Conservation (phyloP, 176 grass and related monocot species). For the Melocanna baccifera region DNA sequence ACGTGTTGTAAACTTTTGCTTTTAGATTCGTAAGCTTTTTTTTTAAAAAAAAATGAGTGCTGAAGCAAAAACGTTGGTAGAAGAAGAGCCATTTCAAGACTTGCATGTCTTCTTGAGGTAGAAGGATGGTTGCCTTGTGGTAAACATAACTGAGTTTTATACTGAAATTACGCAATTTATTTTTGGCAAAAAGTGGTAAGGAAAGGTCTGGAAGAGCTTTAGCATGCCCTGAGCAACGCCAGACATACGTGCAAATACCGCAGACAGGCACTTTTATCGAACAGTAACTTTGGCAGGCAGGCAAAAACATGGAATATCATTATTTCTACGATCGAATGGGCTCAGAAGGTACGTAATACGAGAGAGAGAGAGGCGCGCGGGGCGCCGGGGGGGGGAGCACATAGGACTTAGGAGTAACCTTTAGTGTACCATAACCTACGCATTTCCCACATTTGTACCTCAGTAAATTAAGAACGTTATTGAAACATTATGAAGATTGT, state of each 20-base stretch:
- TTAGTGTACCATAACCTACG: background rate
- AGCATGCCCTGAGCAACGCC: background rate
- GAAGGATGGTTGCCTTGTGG: background rate
- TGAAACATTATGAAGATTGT: too few species aligned
- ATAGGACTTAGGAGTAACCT: too few species aligned
- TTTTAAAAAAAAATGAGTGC: too few species aligned
- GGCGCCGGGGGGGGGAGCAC: too few species aligned
- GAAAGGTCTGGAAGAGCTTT: background rate
- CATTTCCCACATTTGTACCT: background rate
- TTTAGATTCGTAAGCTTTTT: too few species aligned
- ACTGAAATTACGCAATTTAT: background rate
- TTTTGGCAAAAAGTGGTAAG: background rate
- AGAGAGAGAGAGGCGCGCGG: too few species aligned
- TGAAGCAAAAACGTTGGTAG: background rate
- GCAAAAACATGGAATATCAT: constrained; percentile 9
- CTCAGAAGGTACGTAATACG: background rate
- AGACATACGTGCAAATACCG: background rate
- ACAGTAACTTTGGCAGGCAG: background rate
- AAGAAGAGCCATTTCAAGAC: background rate
- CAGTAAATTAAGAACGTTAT: background rate
- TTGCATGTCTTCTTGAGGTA: background rate
- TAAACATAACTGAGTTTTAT: background rate
- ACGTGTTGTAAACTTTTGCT: too few species aligned
- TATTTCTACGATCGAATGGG: background rate
- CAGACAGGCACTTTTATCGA: background rate